Percentiles rank a stretch among this genome's conserved stretches.
phyloP scores from a whole-genome alignment of 2,329 filamentous ascomycete genomes.

The Ophiostoma populinum region DNA sequence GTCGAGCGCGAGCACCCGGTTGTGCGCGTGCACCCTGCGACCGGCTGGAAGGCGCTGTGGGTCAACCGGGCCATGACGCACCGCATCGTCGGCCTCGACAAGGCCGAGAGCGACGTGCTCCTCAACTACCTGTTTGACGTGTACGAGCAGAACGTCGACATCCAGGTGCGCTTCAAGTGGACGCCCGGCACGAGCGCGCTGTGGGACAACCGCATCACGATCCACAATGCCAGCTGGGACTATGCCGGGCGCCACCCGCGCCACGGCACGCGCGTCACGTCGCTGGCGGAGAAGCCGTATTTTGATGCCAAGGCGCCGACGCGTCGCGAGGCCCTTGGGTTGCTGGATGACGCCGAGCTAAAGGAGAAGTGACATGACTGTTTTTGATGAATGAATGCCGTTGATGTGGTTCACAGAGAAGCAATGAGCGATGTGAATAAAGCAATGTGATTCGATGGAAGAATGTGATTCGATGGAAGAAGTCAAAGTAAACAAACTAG shows the following conservation, averaged over 20 bases:
- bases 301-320: conserved; percentile 49
- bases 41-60: conserved; percentile 54
- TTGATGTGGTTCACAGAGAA: too few relatives aligned
- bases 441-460: too few relatives aligned
- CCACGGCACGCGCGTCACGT: conserved; percentile 55
- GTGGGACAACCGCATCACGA: conserved; percentile 60
- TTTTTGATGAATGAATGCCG: too few relatives aligned
- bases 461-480: too few relatives aligned
- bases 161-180: conserved; percentile 57
- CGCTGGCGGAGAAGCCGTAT: conserved; percentile 53
- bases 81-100: conserved; percentile 51
- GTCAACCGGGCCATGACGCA: conserved; percentile 55
- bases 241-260: conserved; percentile 49
- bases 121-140: conserved; percentile 50
- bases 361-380: conserved; percentile 9
- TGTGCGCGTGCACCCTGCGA: conserved; percentile 54
- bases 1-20: conserved; percentile 53
- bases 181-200: conserved; percentile 47
- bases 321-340: conserved; percentile 45
- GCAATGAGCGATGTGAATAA: too few relatives aligned
- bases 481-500: too few relatives aligned
- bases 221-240: conserved; percentile 60
- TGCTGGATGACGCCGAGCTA: conserved; percentile 42
- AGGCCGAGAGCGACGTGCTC: conserved; percentile 50
- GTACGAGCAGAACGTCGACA: conserved; percentile 52